Percentiles rank a stretch among this genome's conserved stretches.
phyloP scores from a whole-genome alignment of 2,329 filamentous ascomycete species.

The Tolypocladium nubicola region DNA sequence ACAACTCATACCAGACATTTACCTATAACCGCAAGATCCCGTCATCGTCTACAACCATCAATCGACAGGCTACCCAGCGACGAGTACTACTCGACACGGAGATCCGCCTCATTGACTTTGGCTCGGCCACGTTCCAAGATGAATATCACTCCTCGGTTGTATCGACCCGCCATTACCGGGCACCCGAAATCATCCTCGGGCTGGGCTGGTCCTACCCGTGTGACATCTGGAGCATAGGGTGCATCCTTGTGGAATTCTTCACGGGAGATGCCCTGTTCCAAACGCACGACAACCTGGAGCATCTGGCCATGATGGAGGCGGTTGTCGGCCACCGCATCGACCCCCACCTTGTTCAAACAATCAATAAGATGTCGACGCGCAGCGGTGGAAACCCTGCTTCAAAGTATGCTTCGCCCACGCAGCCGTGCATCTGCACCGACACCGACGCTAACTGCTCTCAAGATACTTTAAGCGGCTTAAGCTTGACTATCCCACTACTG shows the following conservation, averaged over 20 bases:
- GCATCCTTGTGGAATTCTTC: slow-evolving; percentile 62
- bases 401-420: slow-evolving; percentile 36
- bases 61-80: slow-evolving; percentile 51
- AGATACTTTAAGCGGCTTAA: slow-evolving; percentile 58
- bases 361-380: slow-evolving; percentile 42
- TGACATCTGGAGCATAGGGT: slow-evolving; percentile 66
- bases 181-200: slow-evolving; percentile 60
- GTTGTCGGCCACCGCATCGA: slow-evolving; percentile 53
- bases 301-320: slow-evolving; percentile 67
- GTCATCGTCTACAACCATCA: slow-evolving; percentile 50
- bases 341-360: slow-evolving; percentile 38
- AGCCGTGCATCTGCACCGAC: not conserved
- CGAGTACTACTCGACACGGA: slow-evolving; percentile 58
- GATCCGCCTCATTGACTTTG: slow-evolving; percentile 61
- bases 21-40: slow-evolving; percentile 62
- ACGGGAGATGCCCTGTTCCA: slow-evolving; percentile 63
- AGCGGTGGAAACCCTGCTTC: slow-evolving; percentile 50
- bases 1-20: slow-evolving; percentile 57
- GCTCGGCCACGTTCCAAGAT: slow-evolving; percentile 62
- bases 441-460: not conserved
- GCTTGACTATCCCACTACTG: slow-evolving; percentile 53
- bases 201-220: slow-evolving; percentile 63
- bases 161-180: slow-evolving; percentile 58
- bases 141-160: slow-evolving; percentile 65
- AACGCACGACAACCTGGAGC: slow-evolving; percentile 62